These are phyloP conservation scores for Myxozyma monticola DNA, from an alignment of 805 yeast genomes.

Conservation along the genomic window DNA sequence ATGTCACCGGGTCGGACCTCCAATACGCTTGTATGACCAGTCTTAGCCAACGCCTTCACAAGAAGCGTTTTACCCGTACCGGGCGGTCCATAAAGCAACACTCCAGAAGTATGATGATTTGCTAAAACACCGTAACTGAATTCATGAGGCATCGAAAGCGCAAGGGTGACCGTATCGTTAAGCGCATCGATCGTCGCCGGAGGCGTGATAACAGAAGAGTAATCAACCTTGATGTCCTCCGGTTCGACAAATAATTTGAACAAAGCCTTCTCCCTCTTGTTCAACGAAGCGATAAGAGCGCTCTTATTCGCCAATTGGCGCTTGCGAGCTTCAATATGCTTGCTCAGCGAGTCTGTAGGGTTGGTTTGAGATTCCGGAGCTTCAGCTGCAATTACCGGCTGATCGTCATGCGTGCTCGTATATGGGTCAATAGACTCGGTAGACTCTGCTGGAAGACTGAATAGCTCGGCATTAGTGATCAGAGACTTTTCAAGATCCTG, in stretches of 20 bases:
- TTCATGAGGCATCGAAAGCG: conserved; percentile 26
- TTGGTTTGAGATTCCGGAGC: background rate
- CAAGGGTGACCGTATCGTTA: conserved; percentile 19
- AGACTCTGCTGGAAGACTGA: background rate
- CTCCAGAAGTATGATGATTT: conserved; percentile 69
- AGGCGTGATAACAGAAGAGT: conserved; percentile 19
- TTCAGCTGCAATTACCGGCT: background rate
- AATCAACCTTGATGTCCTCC: conserved; percentile 19
- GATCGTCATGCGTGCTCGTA: conserved; percentile 9
- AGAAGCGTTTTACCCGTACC: conserved; percentile 96
- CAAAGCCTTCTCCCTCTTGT: conserved; percentile 19
- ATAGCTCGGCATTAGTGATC: conserved; percentile 8
- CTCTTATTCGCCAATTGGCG: background rate
- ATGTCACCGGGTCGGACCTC: conserved; percentile 98
- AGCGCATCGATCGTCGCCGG: conserved; percentile 20
- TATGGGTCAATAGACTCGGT: background rate
- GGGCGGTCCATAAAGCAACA: conserved; percentile 93
- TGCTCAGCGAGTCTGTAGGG: conserved; percentile 5
- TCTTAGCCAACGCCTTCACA: conserved; percentile 97
- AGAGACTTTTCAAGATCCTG: conserved; percentile 5
- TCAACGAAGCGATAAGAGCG: conserved; percentile 11
- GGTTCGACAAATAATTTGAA: conserved; percentile 17
- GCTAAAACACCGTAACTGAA: conserved; percentile 27
- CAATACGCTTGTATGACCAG: conserved; percentile 95
- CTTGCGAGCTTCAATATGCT: conserved; percentile 9